Percentiles rank a stretch among this genome's conserved stretches.
These are phyloP conservation scores for Fusarium pseudonygamai DNA, from an alignment of 2,329 filamentous ascomycete species.

Conservation along the genomic window DNA sequence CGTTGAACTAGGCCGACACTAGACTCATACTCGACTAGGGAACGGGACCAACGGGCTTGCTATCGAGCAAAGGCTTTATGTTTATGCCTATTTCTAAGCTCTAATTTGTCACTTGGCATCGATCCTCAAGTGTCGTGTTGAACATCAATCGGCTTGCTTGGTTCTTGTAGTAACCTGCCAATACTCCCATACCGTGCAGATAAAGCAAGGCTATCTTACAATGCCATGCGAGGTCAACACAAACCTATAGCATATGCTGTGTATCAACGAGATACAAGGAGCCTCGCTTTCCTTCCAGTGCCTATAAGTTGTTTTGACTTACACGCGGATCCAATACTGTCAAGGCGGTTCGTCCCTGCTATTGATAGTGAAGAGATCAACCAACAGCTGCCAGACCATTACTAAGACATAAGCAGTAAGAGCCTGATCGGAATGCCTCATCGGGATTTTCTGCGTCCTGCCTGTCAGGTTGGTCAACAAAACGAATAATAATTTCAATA, in stretches of 20 bases:
- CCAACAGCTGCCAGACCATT: background rate
- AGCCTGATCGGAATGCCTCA: fast-evolving
- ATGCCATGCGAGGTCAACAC: background rate
- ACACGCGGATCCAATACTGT: fast-evolving
- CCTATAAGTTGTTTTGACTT: background rate
- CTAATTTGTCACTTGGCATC: fast-evolving
- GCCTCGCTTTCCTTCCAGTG: no score
- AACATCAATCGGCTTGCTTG: no score
- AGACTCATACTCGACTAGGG: background rate
- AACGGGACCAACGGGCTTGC: background rate
- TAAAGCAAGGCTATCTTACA: no score
- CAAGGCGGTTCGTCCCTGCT: fast-evolving
- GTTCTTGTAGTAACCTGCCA: no score
- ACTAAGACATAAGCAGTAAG: no score
- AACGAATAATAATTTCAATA: fast-evolving
- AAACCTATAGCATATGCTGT: no score
- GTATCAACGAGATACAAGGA: no score
- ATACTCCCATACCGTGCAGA: no score
- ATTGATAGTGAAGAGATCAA: fast-evolving
- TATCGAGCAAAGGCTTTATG: background rate
- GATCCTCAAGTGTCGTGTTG: background rate
- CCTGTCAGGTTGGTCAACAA: fast-evolving
- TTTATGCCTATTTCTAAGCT: background rate
- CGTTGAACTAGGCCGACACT: background rate
- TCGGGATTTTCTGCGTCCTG: fast-evolving